Percentiles rank a stretch among this genome's conserved stretches.
These are phyloP conservation scores for Aspergillus nanangensis DNA, from an alignment of 495 filamentous ascomycete genomes.

Conservation along the genomic window DNA sequence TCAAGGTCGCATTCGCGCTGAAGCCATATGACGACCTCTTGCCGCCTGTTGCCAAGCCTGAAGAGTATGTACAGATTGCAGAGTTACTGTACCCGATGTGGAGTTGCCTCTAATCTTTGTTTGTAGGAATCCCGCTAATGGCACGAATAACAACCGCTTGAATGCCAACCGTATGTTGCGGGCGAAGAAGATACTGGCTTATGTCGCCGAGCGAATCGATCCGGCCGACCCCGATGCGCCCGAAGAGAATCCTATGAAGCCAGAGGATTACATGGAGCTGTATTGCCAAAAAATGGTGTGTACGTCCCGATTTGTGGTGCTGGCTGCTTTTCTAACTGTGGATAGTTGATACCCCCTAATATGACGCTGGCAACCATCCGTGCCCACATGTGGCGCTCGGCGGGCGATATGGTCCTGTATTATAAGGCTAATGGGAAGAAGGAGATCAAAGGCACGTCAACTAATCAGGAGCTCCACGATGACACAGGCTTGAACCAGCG, in stretches of 20 bases:
- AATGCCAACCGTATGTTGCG: conserved; percentile 97
- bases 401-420: conserved; percentile 81
- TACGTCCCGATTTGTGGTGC: neutral
- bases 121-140: conserved; percentile 23
- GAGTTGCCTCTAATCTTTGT: too few species aligned
- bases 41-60: conserved; percentile 61
- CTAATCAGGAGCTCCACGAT: conserved; percentile 13
- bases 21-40: conserved; percentile 76
- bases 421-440: conserved; percentile 89
- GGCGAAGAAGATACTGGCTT: conserved; percentile 89
- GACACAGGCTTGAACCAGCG: conserved; percentile 9
- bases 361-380: conserved; percentile 92
- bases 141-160: conserved; percentile 68
- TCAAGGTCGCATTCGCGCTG: conserved; percentile 88
- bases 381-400: conserved; percentile 86
- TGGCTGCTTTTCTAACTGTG: conserved; percentile 12
- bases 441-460: conserved; percentile 27
- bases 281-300: conserved; percentile 89
- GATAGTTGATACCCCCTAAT: conserved; percentile 58
- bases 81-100: too few species aligned
- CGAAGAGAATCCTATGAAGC: conserved; percentile 59
- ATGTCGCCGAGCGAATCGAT: conserved; percentile 89
- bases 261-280: conserved; percentile 89
- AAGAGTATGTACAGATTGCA: conserved; percentile 44
- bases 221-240: conserved; percentile 45